Conservation (phyloP, 345 rosid species). For the Alliaria petiolata region DNA sequence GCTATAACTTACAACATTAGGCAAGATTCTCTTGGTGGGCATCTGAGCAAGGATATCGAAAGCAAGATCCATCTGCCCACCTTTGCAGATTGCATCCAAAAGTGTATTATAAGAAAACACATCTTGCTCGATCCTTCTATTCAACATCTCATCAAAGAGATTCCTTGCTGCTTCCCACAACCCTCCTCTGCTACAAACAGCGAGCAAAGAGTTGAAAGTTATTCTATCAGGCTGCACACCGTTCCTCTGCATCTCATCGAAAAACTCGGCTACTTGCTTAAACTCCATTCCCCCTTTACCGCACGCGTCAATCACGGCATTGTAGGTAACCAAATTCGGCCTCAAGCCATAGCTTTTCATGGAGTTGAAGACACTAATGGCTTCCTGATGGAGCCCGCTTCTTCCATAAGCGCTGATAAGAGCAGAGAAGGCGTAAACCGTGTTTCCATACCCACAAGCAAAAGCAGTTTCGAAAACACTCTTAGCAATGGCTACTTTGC, state of each 20-base stretch:
- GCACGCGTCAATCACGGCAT: slow-evolving; percentile 90
- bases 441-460: slow-evolving; percentile 72
- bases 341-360: slow-evolving; percentile 66
- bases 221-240: slow-evolving; percentile 87
- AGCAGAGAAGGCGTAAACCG: slow-evolving; percentile 87
- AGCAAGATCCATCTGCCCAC: slow-evolving; percentile 88
- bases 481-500: slow-evolving; percentile 74
- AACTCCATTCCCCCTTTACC: slow-evolving; percentile 90
- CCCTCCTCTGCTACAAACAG: slow-evolving; percentile 88
- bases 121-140: slow-evolving; percentile 76
- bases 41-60: slow-evolving; percentile 67
- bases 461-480: slow-evolving; percentile 64
- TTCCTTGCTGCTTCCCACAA: slow-evolving; percentile 79
- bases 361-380: slow-evolving; percentile 58
- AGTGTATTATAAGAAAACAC: slow-evolving; percentile 76
- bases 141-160: slow-evolving; percentile 76
- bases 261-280: slow-evolving; percentile 54
- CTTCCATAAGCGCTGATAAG: slow-evolving; percentile 82
- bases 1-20: slow-evolving; percentile 89
- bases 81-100: slow-evolving; percentile 87
- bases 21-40: slow-evolving; percentile 70
- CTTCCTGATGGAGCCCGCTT: slow-evolving; percentile 67
- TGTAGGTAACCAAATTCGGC: slow-evolving; percentile 90
- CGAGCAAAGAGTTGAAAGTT: slow-evolving; percentile 78
- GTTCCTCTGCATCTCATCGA: slow-evolving; percentile 71